A percentile compares a stretch with the other conserved stretches of the same genome.
These are phyloP conservation scores for Dipteronia sinensis DNA, from an alignment of 345 rosid genomes.

Conservation along the genomic window DNA sequence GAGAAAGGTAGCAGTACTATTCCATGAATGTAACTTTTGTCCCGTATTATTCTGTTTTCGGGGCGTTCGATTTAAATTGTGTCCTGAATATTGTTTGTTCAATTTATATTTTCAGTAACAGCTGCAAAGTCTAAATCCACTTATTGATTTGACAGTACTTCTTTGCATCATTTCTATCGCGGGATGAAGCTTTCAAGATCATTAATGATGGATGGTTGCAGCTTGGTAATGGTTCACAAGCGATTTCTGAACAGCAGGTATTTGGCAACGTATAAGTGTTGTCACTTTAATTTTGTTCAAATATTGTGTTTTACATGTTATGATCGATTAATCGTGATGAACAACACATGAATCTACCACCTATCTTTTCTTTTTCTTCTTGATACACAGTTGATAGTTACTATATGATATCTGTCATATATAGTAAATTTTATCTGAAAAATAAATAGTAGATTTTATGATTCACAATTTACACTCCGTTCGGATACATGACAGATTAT, in stretches of 20 bases:
- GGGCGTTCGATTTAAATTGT: conserved; percentile 11
- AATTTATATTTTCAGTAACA: conserved; percentile 13
- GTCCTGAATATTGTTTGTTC: conserved; percentile 1
- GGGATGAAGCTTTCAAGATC: conserved; percentile 70
- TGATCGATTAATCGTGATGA: neutral
- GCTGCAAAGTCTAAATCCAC: conserved; percentile 25
- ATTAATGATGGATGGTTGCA: conserved; percentile 64
- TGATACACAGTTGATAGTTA: neutral
- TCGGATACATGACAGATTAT: too few species aligned
- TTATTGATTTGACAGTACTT: conserved; percentile 52
- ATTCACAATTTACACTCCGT: too few species aligned
- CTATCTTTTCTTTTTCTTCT: neutral
- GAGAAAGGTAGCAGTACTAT: conserved; percentile 75
- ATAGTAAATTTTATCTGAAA: too few species aligned
- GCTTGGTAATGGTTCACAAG: conserved; percentile 32
- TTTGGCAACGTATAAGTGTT: conserved; percentile 15
- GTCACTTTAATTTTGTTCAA: neutral
- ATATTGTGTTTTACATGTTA: neutral
- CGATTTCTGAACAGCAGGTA: conserved; percentile 57
- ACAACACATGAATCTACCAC: neutral
- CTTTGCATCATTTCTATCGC: conserved; percentile 73
- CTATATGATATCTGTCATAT: too few species aligned
- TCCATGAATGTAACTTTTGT: conserved; percentile 12
- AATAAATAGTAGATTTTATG: too few species aligned
- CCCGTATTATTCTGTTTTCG: conserved; percentile 15